These are phyloP conservation scores for Wickerhamiella sorbophila DNA, from an alignment of 805 yeast species.

Conservation along the genomic window DNA sequence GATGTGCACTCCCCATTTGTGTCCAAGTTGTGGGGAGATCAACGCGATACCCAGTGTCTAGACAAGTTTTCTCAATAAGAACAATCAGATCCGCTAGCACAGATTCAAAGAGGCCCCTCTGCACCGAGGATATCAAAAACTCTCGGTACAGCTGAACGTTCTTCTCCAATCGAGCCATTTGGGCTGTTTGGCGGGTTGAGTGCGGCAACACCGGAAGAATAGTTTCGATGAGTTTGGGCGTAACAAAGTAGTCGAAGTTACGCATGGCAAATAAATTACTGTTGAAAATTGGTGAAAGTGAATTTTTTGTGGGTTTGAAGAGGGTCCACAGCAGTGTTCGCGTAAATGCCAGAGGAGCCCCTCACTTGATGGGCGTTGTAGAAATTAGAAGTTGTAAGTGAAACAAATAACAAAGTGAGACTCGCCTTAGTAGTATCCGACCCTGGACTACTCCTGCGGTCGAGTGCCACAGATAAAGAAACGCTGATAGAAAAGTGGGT, in stretches of 20 bases:
- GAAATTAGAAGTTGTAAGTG: too few species aligned
- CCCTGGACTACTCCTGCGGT: too few species aligned
- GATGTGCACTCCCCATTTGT: not conserved
- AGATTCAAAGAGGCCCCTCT: not conserved
- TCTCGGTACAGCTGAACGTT: not conserved
- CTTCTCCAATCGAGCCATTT: constrained; percentile 3
- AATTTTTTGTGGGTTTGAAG: too few species aligned
- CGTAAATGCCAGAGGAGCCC: too few species aligned
- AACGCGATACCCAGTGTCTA: not conserved
- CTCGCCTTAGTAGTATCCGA: too few species aligned
- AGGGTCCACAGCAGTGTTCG: too few species aligned
- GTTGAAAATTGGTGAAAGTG: too few species aligned
- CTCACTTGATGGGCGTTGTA: too few species aligned
- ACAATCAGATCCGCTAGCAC: not conserved
- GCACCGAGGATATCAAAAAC: not conserved
- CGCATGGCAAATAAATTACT: too few species aligned
- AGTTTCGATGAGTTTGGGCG: not conserved
- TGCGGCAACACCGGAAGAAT: not conserved
- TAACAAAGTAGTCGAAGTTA: constrained; percentile 1
- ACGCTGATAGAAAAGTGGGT: too few species aligned
- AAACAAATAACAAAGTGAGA: too few species aligned
- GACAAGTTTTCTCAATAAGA: not conserved
- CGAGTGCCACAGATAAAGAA: too few species aligned
- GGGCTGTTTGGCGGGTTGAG: not conserved
- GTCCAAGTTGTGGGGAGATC: not conserved